Base-by-base conservation (phyloP, 306 rosid genomes). In the Senna siamea region DNA sequence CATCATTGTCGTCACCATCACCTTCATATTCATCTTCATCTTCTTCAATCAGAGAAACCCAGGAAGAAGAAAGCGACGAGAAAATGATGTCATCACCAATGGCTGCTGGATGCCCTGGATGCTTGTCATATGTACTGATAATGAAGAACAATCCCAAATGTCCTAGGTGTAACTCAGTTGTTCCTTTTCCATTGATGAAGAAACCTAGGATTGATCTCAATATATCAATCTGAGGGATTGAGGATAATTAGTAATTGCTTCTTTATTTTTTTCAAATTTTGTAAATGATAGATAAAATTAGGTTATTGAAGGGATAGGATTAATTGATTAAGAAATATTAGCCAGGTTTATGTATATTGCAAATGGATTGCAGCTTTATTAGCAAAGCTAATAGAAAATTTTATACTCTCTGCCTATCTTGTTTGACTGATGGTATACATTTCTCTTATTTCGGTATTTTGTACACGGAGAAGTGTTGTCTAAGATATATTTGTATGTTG, bases 181-280 rank as follows among this genome's bases (percentile, higher is more conserved):
- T 95, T 60, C 92, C 95, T 1, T 64, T 92, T 77, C 88, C 96
- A 0, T 14, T 66, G 54, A 52, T 78, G 81, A 95, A 95, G 86
- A 95, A 95, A 80, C 93, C 99, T 80, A 87, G 89, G 83, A 83
- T 95, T 76, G 99, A 95, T 40, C 98, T 95, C 43, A 95, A 95
- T 84, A 87, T 88, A 55, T 84, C 87, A 28, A 90, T 87, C 40
- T 92, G 85, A 87, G 58, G 22, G 26, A 20, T 44, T 37, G 26
- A 46, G 69, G 74, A 11, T 66, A 17, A 44, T 70, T 80, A 66
- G 56, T 35, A 37, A 72, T 74, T 76, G 38, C 28, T 62, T 37
- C 50, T 61, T 43, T 41, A 12, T 40, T 32, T 32, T 37, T 58
- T 65, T 38, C 55, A 9, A 7, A 32, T 82, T 81, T 84, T 88